A percentile compares a stretch with the other conserved stretches of the same genome.
phyloP scores from a whole-genome alignment of 805 yeast genomes.

The Myxozyma geophila region DNA sequence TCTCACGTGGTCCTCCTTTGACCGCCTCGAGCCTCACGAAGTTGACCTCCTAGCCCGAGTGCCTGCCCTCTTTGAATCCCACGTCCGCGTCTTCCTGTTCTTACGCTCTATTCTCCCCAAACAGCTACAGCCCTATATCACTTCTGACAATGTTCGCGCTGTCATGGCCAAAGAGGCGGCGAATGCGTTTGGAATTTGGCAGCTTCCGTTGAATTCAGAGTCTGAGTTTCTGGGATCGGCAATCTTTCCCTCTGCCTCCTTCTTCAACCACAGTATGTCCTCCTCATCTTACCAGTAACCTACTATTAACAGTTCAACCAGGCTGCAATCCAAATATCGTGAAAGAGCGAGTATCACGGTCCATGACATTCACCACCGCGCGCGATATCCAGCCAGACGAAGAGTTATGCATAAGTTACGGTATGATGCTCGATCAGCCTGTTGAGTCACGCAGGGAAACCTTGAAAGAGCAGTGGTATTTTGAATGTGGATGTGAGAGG shows the following conservation, averaged over 20 bases:
- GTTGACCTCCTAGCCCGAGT: conserved; percentile 18
- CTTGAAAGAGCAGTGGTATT: conserved; percentile 62
- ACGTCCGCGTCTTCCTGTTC: conserved; percentile 26
- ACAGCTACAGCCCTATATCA: conserved; percentile 43
- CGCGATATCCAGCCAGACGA: conserved; percentile 51
- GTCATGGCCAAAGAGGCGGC: conserved; percentile 65
- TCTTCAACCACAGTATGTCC: conserved; percentile 59
- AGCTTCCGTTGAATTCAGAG: conserved; percentile 47
- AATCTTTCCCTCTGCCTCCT: conserved; percentile 66
- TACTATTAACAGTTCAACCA: background rate
- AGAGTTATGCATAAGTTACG: conserved; percentile 65
- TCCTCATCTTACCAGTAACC: background rate
- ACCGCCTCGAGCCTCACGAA: conserved; percentile 29
- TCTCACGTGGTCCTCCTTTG: conserved; percentile 13
- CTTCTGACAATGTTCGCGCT: conserved; percentile 50
- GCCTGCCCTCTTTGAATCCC: conserved; percentile 28
- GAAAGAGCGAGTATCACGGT: conserved; percentile 51
- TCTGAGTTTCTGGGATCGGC: conserved; percentile 63
- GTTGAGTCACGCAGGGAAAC: conserved; percentile 50
- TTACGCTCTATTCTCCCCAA: conserved; percentile 22
- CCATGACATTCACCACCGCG: conserved; percentile 52
- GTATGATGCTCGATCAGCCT: conserved; percentile 53
- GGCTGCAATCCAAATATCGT: conserved; percentile 61
- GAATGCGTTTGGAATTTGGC: conserved; percentile 74
- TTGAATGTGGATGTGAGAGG: conserved; percentile 57